A percentile compares a stretch with the other conserved stretches of the same genome.
Evolutionary conservation across 495 filamentous ascomycete genomes (phyloP).

Genomic region (Xylaria sp.): DNA sequence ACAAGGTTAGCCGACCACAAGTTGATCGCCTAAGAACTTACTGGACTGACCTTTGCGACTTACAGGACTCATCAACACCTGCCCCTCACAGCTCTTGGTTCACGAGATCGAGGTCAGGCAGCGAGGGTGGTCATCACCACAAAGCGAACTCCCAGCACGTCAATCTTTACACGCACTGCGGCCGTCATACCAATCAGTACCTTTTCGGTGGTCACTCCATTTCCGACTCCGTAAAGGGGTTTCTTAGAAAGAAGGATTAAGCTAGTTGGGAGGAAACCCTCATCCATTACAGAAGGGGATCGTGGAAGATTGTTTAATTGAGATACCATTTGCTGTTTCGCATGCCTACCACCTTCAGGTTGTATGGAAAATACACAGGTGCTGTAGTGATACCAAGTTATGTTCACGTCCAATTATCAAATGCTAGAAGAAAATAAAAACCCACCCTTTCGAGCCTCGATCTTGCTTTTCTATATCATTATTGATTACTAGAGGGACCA

Average conservation of each 20-base stretch:
- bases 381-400: not conserved
- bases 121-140: not conserved
- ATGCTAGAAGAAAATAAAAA: constrained; percentile 3
- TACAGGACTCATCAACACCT: not conserved
- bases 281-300: not conserved
- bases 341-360: not conserved
- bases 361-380: not conserved
- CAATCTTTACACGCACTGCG: constrained; percentile 44
- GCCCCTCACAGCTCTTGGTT: constrained; percentile 13
- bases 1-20: constrained; percentile 32
- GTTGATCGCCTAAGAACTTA: not conserved
- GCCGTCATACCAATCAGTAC: constrained; percentile 43
- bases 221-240: constrained; percentile 30
- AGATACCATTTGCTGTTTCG: constrained; percentile 24
- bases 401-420: not conserved
- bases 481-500: not conserved
- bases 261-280: not conserved
- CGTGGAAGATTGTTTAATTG: constrained; percentile 14
- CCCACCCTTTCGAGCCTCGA: not conserved
- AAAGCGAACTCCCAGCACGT: constrained; percentile 41
- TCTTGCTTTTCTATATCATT: not conserved
- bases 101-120: constrained; percentile 5
- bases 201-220: constrained; percentile 39
- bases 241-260: constrained; percentile 35
- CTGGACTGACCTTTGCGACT: constrained; percentile 24